A percentile compares a stretch with the other conserved stretches of the same genome.
Conservation (phyloP, 306 rosid species). For the Castanea sativa region DNA sequence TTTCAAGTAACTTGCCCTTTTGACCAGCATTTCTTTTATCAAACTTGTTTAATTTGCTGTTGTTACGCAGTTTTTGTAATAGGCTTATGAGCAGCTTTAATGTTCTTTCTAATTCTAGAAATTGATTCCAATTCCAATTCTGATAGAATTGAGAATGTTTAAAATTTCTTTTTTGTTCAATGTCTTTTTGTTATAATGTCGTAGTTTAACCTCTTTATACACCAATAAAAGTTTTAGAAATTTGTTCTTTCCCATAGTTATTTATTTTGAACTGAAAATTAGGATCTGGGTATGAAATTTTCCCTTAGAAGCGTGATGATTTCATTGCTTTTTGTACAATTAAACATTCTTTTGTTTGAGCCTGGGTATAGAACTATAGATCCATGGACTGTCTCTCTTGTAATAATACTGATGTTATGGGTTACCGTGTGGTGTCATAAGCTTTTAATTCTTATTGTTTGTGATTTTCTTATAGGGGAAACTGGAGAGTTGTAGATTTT, state of each 20-base stretch:
- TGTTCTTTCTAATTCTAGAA: neutral
- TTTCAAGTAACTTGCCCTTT: constrained; percentile 42
- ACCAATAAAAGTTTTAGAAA: neutral
- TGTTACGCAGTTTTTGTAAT: neutral
- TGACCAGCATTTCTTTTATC: neutral
- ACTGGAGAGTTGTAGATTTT: neutral
- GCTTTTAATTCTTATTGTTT: too few relatives aligned
- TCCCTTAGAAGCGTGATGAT: neutral
- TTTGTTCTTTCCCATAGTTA: neutral
- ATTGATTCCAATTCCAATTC: neutral
- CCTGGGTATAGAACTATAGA: neutral
- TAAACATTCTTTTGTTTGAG: neutral
- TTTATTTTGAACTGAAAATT: neutral
- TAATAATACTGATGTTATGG: too few relatives aligned
- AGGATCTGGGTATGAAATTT: neutral
- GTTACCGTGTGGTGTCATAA: too few relatives aligned
- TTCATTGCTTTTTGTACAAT: neutral
- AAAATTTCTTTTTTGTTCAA: neutral
- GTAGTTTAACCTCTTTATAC: neutral
- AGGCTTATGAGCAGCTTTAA: neutral
- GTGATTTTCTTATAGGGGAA: too few relatives aligned
- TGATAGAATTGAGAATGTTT: neutral
- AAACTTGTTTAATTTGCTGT: neutral
- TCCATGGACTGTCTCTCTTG: neutral
- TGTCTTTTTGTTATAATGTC: neutral